These are phyloP conservation scores for Botrytis byssoidea DNA, from an alignment of 2,329 filamentous ascomycete genomes.

Conservation along the genomic window DNA sequence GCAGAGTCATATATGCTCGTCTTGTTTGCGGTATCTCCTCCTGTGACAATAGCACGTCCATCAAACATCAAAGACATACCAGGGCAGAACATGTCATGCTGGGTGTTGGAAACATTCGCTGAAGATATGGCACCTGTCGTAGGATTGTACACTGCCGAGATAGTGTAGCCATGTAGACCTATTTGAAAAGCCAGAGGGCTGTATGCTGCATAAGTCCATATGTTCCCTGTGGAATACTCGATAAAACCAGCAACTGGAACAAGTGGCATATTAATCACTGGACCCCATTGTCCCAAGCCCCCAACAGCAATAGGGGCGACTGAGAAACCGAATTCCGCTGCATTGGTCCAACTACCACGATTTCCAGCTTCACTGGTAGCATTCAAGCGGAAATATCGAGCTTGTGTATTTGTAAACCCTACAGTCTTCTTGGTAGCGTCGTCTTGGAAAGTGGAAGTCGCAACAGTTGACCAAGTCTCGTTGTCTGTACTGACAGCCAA, in stretches of 20 bases:
- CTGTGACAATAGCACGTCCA: conserved; percentile 23
- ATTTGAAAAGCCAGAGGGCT: conserved; percentile 12
- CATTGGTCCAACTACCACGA: conserved; percentile 24
- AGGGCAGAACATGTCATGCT: conserved; percentile 31
- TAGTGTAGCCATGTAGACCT: conserved; percentile 33
- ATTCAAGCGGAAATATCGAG: conserved; percentile 24
- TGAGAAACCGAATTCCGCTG: conserved; percentile 23
- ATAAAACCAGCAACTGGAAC: conserved; percentile 27
- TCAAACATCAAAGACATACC: conserved; percentile 26
- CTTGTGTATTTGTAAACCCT: conserved; percentile 18
- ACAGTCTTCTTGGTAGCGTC: conserved; percentile 20
- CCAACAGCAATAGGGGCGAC: conserved; percentile 4
- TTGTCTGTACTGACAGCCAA: conserved; percentile 38
- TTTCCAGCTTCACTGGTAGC: conserved; percentile 28
- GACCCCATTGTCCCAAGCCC: conserved; percentile 25
- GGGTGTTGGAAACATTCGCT: conserved; percentile 32
- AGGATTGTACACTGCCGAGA: conserved; percentile 39
- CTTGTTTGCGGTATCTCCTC: conserved; percentile 23
- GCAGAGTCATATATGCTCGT: conserved; percentile 24
- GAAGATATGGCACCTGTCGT: conserved; percentile 32
- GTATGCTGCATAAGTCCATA: conserved; percentile 26
- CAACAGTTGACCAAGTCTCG: conserved; percentile 36
- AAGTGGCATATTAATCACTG: conserved; percentile 28
- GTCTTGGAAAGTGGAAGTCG: conserved; percentile 31
- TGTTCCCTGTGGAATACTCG: conserved; percentile 22